These are phyloP conservation scores for Phytophthora aleatoria DNA, from an alignment of 352 stramenopile genomes.

Conservation along the genomic window DNA sequence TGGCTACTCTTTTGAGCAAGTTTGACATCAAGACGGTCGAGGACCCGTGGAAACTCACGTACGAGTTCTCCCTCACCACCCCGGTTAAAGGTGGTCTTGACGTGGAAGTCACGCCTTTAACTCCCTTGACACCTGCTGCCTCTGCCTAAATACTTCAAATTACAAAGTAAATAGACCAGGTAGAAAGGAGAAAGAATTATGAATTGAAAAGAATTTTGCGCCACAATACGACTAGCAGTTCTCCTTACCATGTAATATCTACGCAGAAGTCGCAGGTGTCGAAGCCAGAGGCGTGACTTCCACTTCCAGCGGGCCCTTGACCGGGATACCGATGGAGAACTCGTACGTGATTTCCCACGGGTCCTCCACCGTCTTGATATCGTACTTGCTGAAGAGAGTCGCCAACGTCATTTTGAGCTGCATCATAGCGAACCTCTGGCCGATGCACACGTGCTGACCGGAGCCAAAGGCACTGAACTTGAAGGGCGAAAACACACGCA, in stretches of 20 bases:
- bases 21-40: constrained; percentile 36
- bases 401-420: constrained; percentile 68
- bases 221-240: too few species aligned
- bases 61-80: constrained; percentile 49
- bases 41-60: constrained; percentile 48
- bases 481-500: constrained; percentile 31
- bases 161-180: not conserved
- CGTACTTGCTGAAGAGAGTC: constrained; percentile 52
- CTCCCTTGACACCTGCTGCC: constrained; percentile 11
- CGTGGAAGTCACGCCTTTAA: constrained; percentile 22
- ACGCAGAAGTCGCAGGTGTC: not conserved
- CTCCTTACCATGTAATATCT: not conserved
- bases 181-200: constrained; percentile 1
- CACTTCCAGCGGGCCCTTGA: constrained; percentile 42
- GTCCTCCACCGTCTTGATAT: constrained; percentile 50
- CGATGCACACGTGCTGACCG: constrained; percentile 64
- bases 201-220: not conserved
- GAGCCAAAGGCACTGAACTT: constrained; percentile 50
- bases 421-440: constrained; percentile 54
- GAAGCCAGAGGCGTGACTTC: constrained; percentile 13
- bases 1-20: constrained; percentile 53
- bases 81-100: constrained; percentile 40
- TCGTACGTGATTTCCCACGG: constrained; percentile 54
- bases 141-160: not conserved
- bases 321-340: constrained; percentile 46